A percentile compares a stretch with the other conserved stretches of the same genome.
phyloP scores from a whole-genome alignment of 2,329 filamentous ascomycete species.

The Stemphylium beticola region DNA sequence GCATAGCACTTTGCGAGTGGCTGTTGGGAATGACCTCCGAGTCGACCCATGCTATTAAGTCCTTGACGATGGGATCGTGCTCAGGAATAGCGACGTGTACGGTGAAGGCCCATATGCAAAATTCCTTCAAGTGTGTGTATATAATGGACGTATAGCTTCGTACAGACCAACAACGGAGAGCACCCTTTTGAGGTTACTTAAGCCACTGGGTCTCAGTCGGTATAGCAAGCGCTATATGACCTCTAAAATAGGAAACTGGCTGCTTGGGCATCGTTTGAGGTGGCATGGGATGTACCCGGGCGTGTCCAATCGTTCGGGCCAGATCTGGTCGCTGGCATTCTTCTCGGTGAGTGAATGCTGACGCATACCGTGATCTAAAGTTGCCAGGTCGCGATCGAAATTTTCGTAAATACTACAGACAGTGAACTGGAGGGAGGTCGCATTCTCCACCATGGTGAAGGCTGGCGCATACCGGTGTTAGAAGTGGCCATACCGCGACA shows the following conservation, averaged over 20 bases:
- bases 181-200: conserved; percentile 28
- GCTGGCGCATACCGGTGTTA: too few species aligned
- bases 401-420: neutral
- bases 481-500: too few species aligned
- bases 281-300: conserved; percentile 33
- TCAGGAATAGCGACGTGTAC: conserved; percentile 33
- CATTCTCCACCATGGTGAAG: too few species aligned
- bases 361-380: neutral
- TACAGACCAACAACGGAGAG: conserved; percentile 34
- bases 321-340: conserved; percentile 11
- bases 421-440: too few species aligned
- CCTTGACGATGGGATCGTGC: conserved; percentile 30
- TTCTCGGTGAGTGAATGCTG: neutral
- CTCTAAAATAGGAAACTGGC: conserved; percentile 34
- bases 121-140: conserved; percentile 19
- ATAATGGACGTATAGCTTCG: conserved; percentile 27
- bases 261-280: conserved; percentile 26
- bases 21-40: conserved; percentile 31
- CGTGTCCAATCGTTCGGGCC: conserved; percentile 34
- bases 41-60: conserved; percentile 37
- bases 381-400: neutral
- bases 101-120: conserved; percentile 28
- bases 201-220: conserved; percentile 25
- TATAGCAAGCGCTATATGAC: conserved; percentile 35
- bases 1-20: conserved; percentile 29